Percentiles rank a stretch among this genome's conserved stretches.
Conservation (phyloP, 352 stramenopile species). For the Phytophthora gonapodyides region DNA sequence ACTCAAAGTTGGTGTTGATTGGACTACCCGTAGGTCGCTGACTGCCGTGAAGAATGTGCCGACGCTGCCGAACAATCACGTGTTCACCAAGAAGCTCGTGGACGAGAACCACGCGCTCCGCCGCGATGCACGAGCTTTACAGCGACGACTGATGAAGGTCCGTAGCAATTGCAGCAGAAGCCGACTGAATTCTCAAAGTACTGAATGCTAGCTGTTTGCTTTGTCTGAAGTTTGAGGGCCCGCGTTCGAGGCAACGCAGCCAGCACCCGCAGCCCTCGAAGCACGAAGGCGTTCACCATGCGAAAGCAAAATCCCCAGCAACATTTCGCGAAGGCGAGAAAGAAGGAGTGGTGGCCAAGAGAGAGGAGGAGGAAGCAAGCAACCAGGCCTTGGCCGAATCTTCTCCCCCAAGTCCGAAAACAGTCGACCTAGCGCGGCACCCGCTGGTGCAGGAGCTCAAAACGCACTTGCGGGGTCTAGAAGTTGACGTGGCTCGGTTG, state of each 20-base stretch:
- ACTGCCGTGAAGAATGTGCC: slow-evolving; percentile 63
- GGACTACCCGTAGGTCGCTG: slow-evolving; percentile 32
- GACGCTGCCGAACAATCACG: slow-evolving; percentile 62
- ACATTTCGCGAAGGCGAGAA: background rate
- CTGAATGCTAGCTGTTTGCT: background rate
- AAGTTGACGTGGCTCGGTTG: slow-evolving; percentile 52
- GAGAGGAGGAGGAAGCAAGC: background rate
- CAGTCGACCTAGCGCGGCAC: slow-evolving; percentile 6
- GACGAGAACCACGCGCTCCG: slow-evolving; percentile 61
- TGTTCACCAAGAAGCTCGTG: slow-evolving; percentile 67
- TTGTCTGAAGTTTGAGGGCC: slow-evolving; percentile 23
- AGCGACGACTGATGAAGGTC: slow-evolving; percentile 53
- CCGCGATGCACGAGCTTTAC: slow-evolving; percentile 37
- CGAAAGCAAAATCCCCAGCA: background rate
- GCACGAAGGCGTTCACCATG: background rate
- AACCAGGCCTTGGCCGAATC: slow-evolving; percentile 4
- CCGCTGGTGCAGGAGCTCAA: slow-evolving; percentile 48
- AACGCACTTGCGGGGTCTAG: slow-evolving; percentile 43
- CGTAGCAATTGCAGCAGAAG: background rate
- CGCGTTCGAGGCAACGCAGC: slow-evolving; percentile 14
- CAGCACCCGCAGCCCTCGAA: slow-evolving; percentile 1
- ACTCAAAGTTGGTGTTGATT: slow-evolving; percentile 7
- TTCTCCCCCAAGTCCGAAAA: background rate
- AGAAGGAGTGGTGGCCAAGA: background rate
- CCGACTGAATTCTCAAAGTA: too few relatives aligned